phyloP scores from a whole-genome alignment of 352 stramenopile genomes.

The Globisporangium orthogonon region DNA sequence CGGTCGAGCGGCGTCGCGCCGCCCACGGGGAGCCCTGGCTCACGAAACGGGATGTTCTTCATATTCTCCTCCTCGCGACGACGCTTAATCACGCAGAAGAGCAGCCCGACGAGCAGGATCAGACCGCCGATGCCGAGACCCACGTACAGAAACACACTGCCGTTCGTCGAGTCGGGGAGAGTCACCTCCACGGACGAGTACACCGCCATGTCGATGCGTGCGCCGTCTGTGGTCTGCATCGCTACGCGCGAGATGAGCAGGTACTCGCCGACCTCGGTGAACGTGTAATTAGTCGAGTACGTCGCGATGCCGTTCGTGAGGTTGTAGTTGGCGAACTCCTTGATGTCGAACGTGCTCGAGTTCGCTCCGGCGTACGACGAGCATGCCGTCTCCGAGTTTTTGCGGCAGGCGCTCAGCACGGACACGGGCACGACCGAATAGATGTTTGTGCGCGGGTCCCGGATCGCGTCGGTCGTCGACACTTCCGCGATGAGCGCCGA shows the following conservation, averaged over 20 bases:
- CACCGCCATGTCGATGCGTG: slow-evolving; percentile 76
- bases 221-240: slow-evolving; percentile 65
- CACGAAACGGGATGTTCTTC: slow-evolving; percentile 74
- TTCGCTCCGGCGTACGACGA: slow-evolving; percentile 55
- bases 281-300: slow-evolving; percentile 53
- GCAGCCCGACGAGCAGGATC: slow-evolving; percentile 55
- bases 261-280: slow-evolving; percentile 50
- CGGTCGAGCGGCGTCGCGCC: slow-evolving; percentile 20
- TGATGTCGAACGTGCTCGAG: slow-evolving; percentile 54
- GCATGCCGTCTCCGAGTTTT: slow-evolving; percentile 42
- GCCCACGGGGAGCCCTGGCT: slow-evolving; percentile 26
- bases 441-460: slow-evolving; percentile 35
- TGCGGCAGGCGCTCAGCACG: slow-evolving; percentile 60
- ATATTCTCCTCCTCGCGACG: slow-evolving; percentile 44
- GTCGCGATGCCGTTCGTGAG: slow-evolving; percentile 46
- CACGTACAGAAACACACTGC: slow-evolving; percentile 61
- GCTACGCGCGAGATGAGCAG: slow-evolving; percentile 63
- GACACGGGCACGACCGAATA: slow-evolving; percentile 67
- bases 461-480: slow-evolving; percentile 43
- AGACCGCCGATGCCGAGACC: slow-evolving; percentile 56
- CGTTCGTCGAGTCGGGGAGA: slow-evolving; percentile 34
- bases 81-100: slow-evolving; percentile 71
- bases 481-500: slow-evolving; percentile 63
- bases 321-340: slow-evolving; percentile 46
- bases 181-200: slow-evolving; percentile 66